These are phyloP conservation scores for Rhodotorula babjevae DNA, from an alignment of 768 basidiomycete species.

Conservation along the genomic window DNA sequence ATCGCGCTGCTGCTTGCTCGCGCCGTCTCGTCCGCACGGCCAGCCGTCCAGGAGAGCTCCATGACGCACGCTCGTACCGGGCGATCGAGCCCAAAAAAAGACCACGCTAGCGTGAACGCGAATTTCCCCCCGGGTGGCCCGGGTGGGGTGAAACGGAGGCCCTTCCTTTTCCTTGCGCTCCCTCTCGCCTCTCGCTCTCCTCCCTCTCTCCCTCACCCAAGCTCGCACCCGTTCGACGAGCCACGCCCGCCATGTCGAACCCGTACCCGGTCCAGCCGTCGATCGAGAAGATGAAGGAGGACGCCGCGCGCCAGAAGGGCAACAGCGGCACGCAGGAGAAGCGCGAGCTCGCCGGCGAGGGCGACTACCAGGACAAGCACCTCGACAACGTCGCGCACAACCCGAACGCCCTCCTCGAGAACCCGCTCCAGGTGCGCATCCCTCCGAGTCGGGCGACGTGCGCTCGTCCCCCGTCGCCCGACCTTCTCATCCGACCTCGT, in stretches of 20 bases:
- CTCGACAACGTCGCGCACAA: conserved; percentile 1
- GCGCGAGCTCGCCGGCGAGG: conserved; percentile 25
- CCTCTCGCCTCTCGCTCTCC: neutral
- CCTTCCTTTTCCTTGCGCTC: too few relatives aligned
- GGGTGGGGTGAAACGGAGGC: too few relatives aligned
- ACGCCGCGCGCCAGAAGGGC: conserved; percentile 17
- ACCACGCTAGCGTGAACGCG: too few relatives aligned
- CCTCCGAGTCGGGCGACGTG: neutral
- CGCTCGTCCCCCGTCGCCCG: too few relatives aligned
- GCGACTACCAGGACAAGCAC: neutral
- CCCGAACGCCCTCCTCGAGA: conserved; percentile 48
- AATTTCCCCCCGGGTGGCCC: too few relatives aligned
- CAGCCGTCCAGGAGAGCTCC: too few relatives aligned
- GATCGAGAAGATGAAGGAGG: conserved; percentile 5
- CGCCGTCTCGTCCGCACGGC: too few relatives aligned
- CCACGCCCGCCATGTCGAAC: neutral
- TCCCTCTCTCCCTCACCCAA: neutral
- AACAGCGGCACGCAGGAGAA: conserved; percentile 14
- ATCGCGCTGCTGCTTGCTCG: too few relatives aligned
- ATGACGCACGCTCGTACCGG: too few relatives aligned
- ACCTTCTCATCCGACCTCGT: neutral
- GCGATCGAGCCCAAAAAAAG: too few relatives aligned
- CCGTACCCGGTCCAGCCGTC: conserved; percentile 7
- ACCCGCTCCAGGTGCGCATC: conserved; percentile 52
- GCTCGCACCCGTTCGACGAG: neutral